Base-by-base conservation (phyloP, 2,329 filamentous ascomycete genomes). In the Gnomoniopsis smithogilvyi region DNA sequence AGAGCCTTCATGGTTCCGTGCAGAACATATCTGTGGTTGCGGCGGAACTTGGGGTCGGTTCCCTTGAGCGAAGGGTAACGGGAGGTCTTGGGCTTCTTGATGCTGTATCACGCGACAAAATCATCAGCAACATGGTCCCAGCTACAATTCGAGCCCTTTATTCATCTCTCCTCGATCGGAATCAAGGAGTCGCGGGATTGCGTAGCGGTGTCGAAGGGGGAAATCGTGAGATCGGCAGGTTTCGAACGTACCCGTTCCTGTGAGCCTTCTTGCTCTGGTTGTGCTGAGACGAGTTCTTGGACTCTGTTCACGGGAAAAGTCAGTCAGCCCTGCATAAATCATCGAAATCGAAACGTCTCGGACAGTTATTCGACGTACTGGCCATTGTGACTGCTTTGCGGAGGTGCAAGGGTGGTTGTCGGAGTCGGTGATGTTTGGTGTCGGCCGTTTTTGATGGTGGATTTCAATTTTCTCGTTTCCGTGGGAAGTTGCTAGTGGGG, bases 21-120 rank as follows among this genome's bases (percentile, higher is more conserved):
- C 67, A 98, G 92, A 80, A 95, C 95, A 87, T 99, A 94, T 85
- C 92, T 92, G 86, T 99, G 95, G 87, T 99, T 99, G 83, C 95
- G 90, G 80, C 95, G 90, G 87, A 99, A 99, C 89, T 99, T 99
- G 78, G 95, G 93, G 83, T 99, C 95, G 79, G 92, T 95, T 74
- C 95, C 95, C 79, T 97, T 97, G 75, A 99, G 89, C 72, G 94
- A 98, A 68, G 95, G 95, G 85, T 99, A 99, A 85, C 95, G 88
- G 81, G 93, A 88, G 76, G 95, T 98, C 88, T 96, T 97, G 68
- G 95, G 95, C 90, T 97, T 98, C 90, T 98, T 98, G 88, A 99
- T 99, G 83, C 94, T 97, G 77, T 70, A 43, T 33, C 30, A 33
- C 53, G 17, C 33, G 33, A 53, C 14, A 51, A 34, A 41, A 47